phyloP scores from a whole-genome alignment of 23 red algal genomes.

The Agarophyton chilense region DNA sequence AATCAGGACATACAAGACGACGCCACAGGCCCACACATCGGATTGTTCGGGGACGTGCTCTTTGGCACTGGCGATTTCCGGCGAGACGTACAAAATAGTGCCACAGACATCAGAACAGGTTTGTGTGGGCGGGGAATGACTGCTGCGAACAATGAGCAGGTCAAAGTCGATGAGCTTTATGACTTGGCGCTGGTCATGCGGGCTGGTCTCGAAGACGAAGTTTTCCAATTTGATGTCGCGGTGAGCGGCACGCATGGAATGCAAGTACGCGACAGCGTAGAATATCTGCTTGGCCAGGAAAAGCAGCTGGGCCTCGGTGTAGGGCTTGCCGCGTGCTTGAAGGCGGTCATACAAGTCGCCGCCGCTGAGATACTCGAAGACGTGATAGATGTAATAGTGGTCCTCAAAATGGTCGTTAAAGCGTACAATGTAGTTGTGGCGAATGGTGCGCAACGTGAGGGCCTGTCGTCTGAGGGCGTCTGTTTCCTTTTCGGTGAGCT shows the following conservation, averaged over 20 bases:
- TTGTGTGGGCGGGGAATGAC: not conserved
- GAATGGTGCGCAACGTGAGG: conserved; percentile 35
- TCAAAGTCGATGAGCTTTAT: conserved; percentile 76
- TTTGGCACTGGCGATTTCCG: conserved; percentile 46
- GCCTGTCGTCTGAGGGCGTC: conserved; percentile 37
- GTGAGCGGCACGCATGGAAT: conserved; percentile 49
- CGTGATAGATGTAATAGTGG: conserved; percentile 48
- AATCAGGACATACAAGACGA: conserved; percentile 54
- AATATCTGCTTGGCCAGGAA: conserved; percentile 44
- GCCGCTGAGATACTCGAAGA: conserved; percentile 54
- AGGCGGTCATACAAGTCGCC: conserved; percentile 69
- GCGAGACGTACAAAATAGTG: conserved; percentile 62
- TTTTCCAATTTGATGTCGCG: conserved; percentile 72
- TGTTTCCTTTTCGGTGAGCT: conserved; percentile 35
- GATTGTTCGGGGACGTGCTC: conserved; percentile 59
- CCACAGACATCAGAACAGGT: conserved; percentile 43
- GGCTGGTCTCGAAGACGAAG: conserved; percentile 61
- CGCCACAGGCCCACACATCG: conserved; percentile 68
- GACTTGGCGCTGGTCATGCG: conserved; percentile 38
- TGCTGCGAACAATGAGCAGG: conserved; percentile 28
- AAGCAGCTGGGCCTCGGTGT: conserved; percentile 47
- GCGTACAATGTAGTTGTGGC: conserved; percentile 48
- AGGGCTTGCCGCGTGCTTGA: conserved; percentile 40
- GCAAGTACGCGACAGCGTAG: conserved; percentile 46
- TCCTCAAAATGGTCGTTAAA: conserved; percentile 71